A percentile compares a stretch with the other conserved stretches of the same genome.
These are phyloP conservation scores for Grigorovia humatica DNA, from an alignment of 805 yeast species.

Conservation along the genomic window DNA sequence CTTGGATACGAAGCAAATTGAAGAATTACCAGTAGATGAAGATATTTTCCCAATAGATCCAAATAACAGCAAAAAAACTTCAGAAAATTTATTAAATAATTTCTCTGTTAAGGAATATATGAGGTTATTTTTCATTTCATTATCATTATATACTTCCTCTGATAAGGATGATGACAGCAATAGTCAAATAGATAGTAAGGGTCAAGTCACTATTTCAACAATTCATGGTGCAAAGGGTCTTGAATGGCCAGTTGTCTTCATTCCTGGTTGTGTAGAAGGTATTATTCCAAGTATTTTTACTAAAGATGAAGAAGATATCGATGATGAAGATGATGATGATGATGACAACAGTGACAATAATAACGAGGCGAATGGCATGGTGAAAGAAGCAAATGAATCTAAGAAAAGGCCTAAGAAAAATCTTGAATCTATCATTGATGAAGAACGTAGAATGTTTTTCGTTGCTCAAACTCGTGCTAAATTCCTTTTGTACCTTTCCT, in stretches of 20 bases:
- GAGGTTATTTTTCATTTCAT: constrained; percentile 29
- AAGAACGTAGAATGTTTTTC: constrained; percentile 76
- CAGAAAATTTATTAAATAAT: background rate
- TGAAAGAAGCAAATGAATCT: background rate
- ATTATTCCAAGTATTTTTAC: constrained; percentile 47
- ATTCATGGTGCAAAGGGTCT: constrained; percentile 90
- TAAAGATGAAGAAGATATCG: constrained; percentile 14
- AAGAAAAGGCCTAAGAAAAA: constrained; percentile 3
- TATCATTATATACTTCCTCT: constrained; percentile 26
- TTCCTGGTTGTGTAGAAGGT: constrained; percentile 62
- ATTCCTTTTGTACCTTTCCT: constrained; percentile 36
- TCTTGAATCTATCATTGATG: constrained; percentile 35
- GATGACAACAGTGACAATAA: constrained; percentile 5
- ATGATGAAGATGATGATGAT: constrained; percentile 9
- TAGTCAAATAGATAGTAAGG: constrained; percentile 17
- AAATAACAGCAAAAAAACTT: background rate
- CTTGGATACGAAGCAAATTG: constrained; percentile 7
- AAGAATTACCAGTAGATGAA: background rate
- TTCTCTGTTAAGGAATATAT: constrained; percentile 10
- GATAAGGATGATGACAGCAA: constrained; percentile 10
- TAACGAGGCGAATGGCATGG: background rate
- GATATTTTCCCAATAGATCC: constrained; percentile 1
- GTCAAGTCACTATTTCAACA: constrained; percentile 54
- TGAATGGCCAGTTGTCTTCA: constrained; percentile 90
- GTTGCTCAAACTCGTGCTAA: constrained; percentile 87